Conservation (phyloP, 208 protist species). For the Crithidia mellificae region DNA sequence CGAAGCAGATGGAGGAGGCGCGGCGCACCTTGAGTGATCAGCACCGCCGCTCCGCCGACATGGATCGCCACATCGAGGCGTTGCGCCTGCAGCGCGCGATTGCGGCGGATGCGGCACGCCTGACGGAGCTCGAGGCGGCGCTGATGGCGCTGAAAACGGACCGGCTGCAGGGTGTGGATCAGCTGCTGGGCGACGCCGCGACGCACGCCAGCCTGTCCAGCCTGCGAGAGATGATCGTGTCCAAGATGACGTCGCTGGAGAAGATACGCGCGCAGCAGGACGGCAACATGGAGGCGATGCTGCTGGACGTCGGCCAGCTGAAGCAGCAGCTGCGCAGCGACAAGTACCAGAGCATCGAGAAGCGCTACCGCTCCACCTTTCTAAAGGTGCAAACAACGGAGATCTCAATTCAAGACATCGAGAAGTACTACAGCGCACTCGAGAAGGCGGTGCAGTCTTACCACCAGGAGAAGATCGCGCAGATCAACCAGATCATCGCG, state of each 20-base stretch:
- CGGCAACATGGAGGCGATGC: slow-evolving; percentile 80
- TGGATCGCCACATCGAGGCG: slow-evolving; percentile 47
- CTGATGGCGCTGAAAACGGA: slow-evolving; percentile 52
- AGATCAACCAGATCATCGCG: slow-evolving; percentile 98
- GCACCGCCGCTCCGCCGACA: slow-evolving; percentile 35
- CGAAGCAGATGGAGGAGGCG: slow-evolving; percentile 36
- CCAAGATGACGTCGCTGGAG: slow-evolving; percentile 70
- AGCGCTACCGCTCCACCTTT: slow-evolving; percentile 87
- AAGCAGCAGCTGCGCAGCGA: slow-evolving; percentile 61
- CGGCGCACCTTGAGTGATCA: slow-evolving; percentile 49
- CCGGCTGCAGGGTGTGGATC: slow-evolving; percentile 39
- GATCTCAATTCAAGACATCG: slow-evolving; percentile 87
- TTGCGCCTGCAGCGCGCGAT: slow-evolving; percentile 45
- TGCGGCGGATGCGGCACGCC: slow-evolving; percentile 47
- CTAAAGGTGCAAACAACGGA: slow-evolving; percentile 88
- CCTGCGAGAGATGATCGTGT: slow-evolving; percentile 72
- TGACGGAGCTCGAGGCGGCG: slow-evolving; percentile 39
- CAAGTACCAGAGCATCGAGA: slow-evolving; percentile 87
- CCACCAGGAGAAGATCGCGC: slow-evolving; percentile 98
- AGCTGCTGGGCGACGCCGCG: slow-evolving; percentile 61
- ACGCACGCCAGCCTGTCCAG: slow-evolving; percentile 39
- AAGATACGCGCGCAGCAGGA: slow-evolving; percentile 65
- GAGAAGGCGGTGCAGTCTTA: slow-evolving; percentile 97
- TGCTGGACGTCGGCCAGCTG: slow-evolving; percentile 60
- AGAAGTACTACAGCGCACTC: slow-evolving; percentile 91